phyloP scores from a whole-genome alignment of 768 basidiomycete genomes.

The Albatrellus ellisii region DNA sequence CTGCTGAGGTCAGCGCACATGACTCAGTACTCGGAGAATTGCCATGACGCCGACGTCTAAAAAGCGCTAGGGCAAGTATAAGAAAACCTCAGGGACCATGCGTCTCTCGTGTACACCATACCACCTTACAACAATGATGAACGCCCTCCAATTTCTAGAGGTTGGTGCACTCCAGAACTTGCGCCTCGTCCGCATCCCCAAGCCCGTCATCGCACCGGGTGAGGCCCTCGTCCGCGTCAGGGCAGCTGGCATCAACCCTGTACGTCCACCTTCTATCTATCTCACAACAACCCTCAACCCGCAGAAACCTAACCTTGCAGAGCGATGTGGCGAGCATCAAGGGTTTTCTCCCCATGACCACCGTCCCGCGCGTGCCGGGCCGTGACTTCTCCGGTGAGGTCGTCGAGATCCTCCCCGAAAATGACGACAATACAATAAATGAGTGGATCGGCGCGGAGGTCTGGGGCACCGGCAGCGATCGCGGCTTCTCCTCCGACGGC shows the following conservation, averaged over 20 bases:
- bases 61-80: too few species aligned
- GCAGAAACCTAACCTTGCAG: neutral
- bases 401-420: conserved; percentile 18
- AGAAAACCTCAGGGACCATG: too few species aligned
- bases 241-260: conserved; percentile 23
- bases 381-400: conserved; percentile 24
- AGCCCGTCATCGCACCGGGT: conserved; percentile 18
- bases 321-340: neutral
- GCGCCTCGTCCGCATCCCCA: conserved; percentile 15
- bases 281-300: neutral
- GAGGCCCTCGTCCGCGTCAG: conserved; percentile 22
- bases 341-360: conserved; percentile 19
- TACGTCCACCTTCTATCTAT: conserved; percentile 14
- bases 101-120: too few species aligned
- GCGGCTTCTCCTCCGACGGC: conserved; percentile 22
- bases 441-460: conserved; percentile 20
- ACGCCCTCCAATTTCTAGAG: conserved; percentile 21
- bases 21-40: too few species aligned
- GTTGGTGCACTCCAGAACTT: conserved; percentile 21
- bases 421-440: neutral
- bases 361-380: conserved; percentile 20
- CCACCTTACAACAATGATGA: too few species aligned
- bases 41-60: too few species aligned
- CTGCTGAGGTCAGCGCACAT: too few species aligned
- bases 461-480: conserved; percentile 22